phyloP scores from a whole-genome alignment of 83 land plant species.

The Larix sibirica region DNA sequence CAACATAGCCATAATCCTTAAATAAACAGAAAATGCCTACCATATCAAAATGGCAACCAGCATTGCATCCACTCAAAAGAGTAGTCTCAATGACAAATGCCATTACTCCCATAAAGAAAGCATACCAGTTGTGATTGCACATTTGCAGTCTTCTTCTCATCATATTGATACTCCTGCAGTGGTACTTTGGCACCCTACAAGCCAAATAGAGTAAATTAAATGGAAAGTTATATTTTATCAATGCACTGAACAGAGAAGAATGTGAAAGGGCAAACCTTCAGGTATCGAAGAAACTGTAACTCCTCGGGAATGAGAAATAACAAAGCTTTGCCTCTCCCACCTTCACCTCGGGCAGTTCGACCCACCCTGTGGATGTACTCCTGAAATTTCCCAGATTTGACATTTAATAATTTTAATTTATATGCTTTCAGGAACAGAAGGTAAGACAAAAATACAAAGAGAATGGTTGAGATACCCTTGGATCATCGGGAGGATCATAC shows the following conservation, averaged over 20 bases:
- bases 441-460: not conserved
- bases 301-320: constrained; percentile 90
- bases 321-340: constrained; percentile 80
- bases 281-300: constrained; percentile 76
- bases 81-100: not conserved
- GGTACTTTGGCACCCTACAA: constrained; percentile 88
- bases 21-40: not conserved
- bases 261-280: constrained; percentile 57
- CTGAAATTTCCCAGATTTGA: constrained; percentile 35
- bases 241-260: not conserved
- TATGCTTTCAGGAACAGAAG: not conserved
- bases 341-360: constrained; percentile 98
- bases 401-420: not conserved
- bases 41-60: constrained; percentile 6
- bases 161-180: constrained; percentile 81
- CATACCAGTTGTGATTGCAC: constrained; percentile 85
- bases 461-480: constrained; percentile 52
- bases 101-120: not conserved
- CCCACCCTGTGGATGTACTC: constrained; percentile 97
- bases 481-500: constrained; percentile 96
- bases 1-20: constrained; percentile 1
- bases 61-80: not conserved
- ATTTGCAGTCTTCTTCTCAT: constrained; percentile 76
- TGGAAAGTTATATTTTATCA: not conserved
- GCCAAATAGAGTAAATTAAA: constrained; percentile 8